Evolutionary conservation across 768 basidiomycete genomes (phyloP).

Genomic region (Lyophyllum semitale): DNA sequence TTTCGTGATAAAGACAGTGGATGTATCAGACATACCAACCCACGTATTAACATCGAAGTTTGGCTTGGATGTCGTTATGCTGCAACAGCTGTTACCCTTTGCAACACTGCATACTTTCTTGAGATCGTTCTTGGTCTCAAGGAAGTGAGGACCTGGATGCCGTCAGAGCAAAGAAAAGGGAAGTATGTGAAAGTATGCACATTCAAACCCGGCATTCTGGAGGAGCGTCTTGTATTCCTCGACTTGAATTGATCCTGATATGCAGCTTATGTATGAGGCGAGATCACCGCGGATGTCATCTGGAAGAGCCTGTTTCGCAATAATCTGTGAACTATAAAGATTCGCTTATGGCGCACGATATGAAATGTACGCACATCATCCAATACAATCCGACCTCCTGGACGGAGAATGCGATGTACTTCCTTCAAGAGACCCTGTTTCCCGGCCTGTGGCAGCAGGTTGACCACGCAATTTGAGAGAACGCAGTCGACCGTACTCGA

Average conservation of each 20-base stretch:
- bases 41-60: conserved; percentile 44
- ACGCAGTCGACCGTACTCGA: conserved; percentile 54
- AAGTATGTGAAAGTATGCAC: conserved; percentile 24
- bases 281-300: conserved; percentile 42
- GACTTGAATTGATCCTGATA: conserved; percentile 44
- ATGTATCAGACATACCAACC: conserved; percentile 35
- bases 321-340: conserved; percentile 33
- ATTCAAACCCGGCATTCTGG: conserved; percentile 40
- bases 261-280: conserved; percentile 43
- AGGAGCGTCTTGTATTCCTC: conserved; percentile 41
- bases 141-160: conserved; percentile 38
- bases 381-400: conserved; percentile 55
- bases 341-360: neutral
- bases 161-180: neutral
- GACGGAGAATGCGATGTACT: conserved; percentile 49
- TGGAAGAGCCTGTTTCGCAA: conserved; percentile 47
- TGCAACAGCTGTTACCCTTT: neutral
- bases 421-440: conserved; percentile 49
- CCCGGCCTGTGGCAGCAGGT: conserved; percentile 43
- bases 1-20: neutral
- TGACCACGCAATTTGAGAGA: conserved; percentile 60
- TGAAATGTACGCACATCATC: conserved; percentile 43
- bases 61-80: neutral
- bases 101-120: conserved; percentile 30
- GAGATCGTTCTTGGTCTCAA: conserved; percentile 43